These are phyloP conservation scores for Saccharomycopsis fodiens DNA, from an alignment of 805 yeast species.

Conservation along the genomic window DNA sequence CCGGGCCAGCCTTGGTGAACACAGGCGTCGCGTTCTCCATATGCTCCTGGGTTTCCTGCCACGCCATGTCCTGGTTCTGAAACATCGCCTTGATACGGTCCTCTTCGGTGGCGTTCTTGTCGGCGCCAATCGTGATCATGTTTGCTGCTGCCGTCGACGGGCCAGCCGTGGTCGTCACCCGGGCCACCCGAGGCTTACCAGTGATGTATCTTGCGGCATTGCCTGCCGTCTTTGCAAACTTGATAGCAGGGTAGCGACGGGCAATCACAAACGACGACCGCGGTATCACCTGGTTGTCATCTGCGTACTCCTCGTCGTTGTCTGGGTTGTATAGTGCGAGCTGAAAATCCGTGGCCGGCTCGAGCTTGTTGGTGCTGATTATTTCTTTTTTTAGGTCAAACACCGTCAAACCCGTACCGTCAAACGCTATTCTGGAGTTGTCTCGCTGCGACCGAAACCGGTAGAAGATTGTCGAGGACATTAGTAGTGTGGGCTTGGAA, in stretches of 20 bases:
- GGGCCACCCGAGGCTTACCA: slow-evolving; percentile 20
- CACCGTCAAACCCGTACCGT: slow-evolving; percentile 94
- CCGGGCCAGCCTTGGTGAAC: slow-evolving; percentile 33
- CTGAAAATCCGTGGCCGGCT: slow-evolving; percentile 80
- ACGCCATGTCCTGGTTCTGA: slow-evolving; percentile 85
- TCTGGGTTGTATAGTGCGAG: slow-evolving; percentile 65
- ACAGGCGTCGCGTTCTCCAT: slow-evolving; percentile 83
- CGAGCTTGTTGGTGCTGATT: slow-evolving; percentile 69
- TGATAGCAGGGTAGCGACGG: slow-evolving; percentile 64
- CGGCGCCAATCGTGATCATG: slow-evolving; percentile 25
- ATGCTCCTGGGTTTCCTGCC: slow-evolving; percentile 91
- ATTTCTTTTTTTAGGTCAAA: slow-evolving; percentile 92
- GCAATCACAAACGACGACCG: slow-evolving; percentile 81
- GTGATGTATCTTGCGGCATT: slow-evolving; percentile 49
- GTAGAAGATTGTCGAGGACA: slow-evolving; percentile 88
- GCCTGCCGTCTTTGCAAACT: slow-evolving; percentile 37
- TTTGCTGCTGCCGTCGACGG: slow-evolving; percentile 19
- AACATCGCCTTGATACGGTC: slow-evolving; percentile 88
- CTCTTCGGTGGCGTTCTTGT: slow-evolving; percentile 59
- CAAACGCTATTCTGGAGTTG: slow-evolving; percentile 74
- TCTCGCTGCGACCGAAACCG: slow-evolving; percentile 77
- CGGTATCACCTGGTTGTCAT: slow-evolving; percentile 87
- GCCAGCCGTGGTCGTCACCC: slow-evolving; percentile 19
- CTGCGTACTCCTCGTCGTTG: slow-evolving; percentile 66
- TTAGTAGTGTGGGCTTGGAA: slow-evolving; percentile 23